Evolutionary conservation across 2,329 filamentous ascomycete species (phyloP), one percentile per base, ranked within the genome.

Genomic region (Hymenoscyphus fructigenus): DNA sequence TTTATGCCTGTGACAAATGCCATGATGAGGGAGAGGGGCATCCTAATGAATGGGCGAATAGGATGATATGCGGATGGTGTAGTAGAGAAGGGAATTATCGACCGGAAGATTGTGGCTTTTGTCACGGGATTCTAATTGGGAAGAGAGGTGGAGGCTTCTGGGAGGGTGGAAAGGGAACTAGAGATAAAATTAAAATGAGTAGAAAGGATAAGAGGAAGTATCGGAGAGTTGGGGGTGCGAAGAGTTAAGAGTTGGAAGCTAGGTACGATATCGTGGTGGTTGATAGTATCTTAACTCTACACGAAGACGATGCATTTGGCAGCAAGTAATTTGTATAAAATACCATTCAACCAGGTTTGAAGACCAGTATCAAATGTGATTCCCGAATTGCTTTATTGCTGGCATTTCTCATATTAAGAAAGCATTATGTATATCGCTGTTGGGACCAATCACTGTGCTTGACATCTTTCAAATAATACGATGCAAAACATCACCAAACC

Each of bases 101-200:
- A 26, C 87, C 90, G 1, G 90, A 93, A 73, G 88, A 89, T 66
- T 96, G 92, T 76, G 83, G 81, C 1, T 86, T 91, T 72, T 96
- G 92, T 74, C 89, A 88, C 59, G 81, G 88, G 38, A 85, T 83
- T 59, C 84, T 95, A 14, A 83, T 93, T 61, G 88, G 90, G 0
- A 82, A 78, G 68, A 88, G 86, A 73, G 80, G 80, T 7, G 80
- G 80, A 55, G 92, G 92, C 0, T 96, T 93, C 78, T 96, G 92
- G 92, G 92, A 96, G 79, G 92, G 92, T 12, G 92, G 92, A 1
- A 92, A 90, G 75, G 91, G 91, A 1, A 93, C 91, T n/a, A 81
- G 91, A 66, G 90, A 93, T 74, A 85, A 82, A 76, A 79, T 78
- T 36, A 79, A 83, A 72, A 93, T 93, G 91, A 91, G 87, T 72